Base-by-base conservation (phyloP, 108 stramenopile species). In the Bacterosira constricta region DNA sequence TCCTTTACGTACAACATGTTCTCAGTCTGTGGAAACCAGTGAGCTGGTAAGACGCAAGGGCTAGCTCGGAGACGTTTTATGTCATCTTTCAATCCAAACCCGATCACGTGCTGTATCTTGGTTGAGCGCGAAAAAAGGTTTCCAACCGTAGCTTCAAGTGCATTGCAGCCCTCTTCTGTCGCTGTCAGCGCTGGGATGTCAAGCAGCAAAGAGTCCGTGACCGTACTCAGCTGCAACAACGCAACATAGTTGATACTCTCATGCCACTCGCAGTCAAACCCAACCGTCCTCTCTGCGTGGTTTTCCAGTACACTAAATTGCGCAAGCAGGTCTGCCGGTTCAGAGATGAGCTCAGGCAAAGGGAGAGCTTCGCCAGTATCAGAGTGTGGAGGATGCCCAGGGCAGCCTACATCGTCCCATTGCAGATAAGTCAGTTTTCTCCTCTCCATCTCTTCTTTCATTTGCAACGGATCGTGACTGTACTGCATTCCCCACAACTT, bases 241-340 rank as follows among this genome's bases (percentile, higher is more conserved):
- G 83, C 85, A 6, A 75, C 88, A 37, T 87, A 87, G 26, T 47
- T 18, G 1, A 54, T 66, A 31, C 84, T 83, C 29, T 86, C 81
- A 17, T 81, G 85, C 87, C 87, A 92, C 71, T 92, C 91, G 4
- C 73, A 77, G 70, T 92, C 91, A 58, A 92, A 86, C 1, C 88
- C 91, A 70, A 87, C 77, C 26, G 58, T 67, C 62, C 20, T 47
- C 57, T 44, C 70, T 20, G 20, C 18, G 41, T 35, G 39, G 25
- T 41, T 44, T 26, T 26, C 29, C 20, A 77, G 31, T 17, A 47
- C 9, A 4, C 13, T 34, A 46, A 82, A 85, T 61, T 45, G 59
- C 58, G 37, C 17, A 0, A 45, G 37, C 0, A 89, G 64, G 25
- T 71, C 71, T 21, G 56, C 23, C 1, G 90, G 73, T 8, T 71